Evolutionary conservation across 108 stramenopile genomes (phyloP), one percentile per base, ranked within the genome.

Genomic region (Cyclostephanos invisitatus): DNA sequence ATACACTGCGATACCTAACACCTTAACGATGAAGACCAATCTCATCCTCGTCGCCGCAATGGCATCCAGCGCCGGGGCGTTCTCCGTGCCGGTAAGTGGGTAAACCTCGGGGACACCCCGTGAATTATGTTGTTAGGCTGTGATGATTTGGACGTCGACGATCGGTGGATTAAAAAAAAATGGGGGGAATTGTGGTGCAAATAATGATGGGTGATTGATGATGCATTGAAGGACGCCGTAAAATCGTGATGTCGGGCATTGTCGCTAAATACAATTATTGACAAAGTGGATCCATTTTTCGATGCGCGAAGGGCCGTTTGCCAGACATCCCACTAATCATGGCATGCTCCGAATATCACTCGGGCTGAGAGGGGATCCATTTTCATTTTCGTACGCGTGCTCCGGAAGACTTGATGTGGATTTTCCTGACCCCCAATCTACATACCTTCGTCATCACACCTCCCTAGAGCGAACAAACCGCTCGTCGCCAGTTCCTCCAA

Each of bases 401-500:
- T 11, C 53, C 0, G 53, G 5, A 51, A 54, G 11, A 5, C 27
- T 54, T 22, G 11, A 27, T 11, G 7, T 54, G 22, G 5, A 14
- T 15, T 0, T 22, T 24, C 14, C 9, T 25, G 9, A 5, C 20
- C 22, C 53, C 27, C 10, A 27, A 12, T 27, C 20, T 27, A 35
- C 18, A 29, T 27, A 29, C 51, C 55, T n/a, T n/a, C n/a, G n/a
- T n/a, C n/a, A n/a, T n/a, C n/a, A n/a, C n/a, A n/a, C n/a, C n/a
- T n/a, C n/a, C n/a, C n/a, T n/a, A 77, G 76, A 70, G 51, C 68
- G 76, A 77, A 40, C 76, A 70, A 63, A 44, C 58, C 18, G 86
- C 85, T 50, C 91, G 91, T 68, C 89, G 91, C 64, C 76, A 88
- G 50, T 87, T 90, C 67, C 67, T 90, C 56, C 83, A 90, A 67